Percentiles rank a stretch among this genome's conserved stretches.
These are phyloP conservation scores for Golubevia pallescens DNA, from an alignment of 1,284 basidiomycete species.

Conservation along the genomic window DNA sequence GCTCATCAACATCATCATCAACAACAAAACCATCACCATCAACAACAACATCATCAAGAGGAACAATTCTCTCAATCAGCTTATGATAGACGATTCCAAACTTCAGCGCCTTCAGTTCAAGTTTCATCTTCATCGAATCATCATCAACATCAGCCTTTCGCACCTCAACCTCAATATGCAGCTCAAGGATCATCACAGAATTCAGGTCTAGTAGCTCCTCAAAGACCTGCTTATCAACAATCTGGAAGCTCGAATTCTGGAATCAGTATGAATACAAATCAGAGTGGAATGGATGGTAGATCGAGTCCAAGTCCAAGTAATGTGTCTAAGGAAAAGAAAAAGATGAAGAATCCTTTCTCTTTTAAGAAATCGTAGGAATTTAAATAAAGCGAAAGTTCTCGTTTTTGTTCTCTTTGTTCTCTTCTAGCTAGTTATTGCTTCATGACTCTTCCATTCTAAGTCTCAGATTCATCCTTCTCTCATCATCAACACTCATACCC, in stretches of 20 bases:
- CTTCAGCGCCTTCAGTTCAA: background rate
- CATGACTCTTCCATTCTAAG: too few species aligned
- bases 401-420: too few species aligned
- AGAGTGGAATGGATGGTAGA: background rate
- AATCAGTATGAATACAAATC: background rate
- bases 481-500: too few species aligned
- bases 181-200: constrained; percentile 10
- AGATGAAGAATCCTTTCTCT: constrained; percentile 31
- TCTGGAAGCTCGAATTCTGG: background rate
- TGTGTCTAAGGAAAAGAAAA: constrained; percentile 31
- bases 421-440: too few species aligned
- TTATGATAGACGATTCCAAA: constrained; percentile 13
- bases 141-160: constrained; percentile 9
- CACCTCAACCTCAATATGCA: constrained; percentile 1
- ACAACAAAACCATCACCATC: background rate
- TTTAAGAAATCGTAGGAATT: constrained; percentile 32
- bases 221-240: constrained; percentile 17
- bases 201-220: constrained; percentile 11
- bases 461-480: too few species aligned
- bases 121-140: background rate
- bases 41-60: constrained; percentile 6
- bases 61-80: background rate
- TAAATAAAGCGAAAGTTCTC: too few species aligned
- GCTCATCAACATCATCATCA: constrained; percentile 8
- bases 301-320: background rate